Conservation (phyloP, 2,329 filamentous ascomycete species). For the Zarea fungicola region DNA sequence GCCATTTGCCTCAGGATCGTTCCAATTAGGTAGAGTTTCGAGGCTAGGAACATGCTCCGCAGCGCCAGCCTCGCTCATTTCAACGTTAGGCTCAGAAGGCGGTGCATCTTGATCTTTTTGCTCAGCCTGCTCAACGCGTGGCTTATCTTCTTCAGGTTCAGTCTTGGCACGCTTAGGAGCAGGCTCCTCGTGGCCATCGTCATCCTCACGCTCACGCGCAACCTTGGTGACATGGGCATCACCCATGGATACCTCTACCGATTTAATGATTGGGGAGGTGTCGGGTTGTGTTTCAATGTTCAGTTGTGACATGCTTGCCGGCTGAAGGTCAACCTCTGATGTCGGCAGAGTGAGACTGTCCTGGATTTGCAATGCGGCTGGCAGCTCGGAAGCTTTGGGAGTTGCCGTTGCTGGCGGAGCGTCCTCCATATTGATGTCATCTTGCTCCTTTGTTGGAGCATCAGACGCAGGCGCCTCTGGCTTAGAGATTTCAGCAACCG, state of each 20-base stretch:
- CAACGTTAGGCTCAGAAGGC: constrained; percentile 20
- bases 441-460: background rate
- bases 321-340: constrained; percentile 31
- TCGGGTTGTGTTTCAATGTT: constrained; percentile 32
- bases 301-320: constrained; percentile 34
- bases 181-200: constrained; percentile 55
- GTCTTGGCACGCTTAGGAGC: constrained; percentile 78
- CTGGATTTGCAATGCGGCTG: background rate
- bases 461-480: background rate
- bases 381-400: background rate
- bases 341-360: constrained; percentile 19
- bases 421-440: constrained; percentile 14
- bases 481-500: background rate
- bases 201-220: constrained; percentile 72
- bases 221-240: constrained; percentile 56
- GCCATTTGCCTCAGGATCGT: constrained; percentile 38
- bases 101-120: background rate
- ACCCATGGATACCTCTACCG: constrained; percentile 46
- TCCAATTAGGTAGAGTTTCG: constrained; percentile 33
- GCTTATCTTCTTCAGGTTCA: constrained; percentile 45
- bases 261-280: constrained; percentile 22
- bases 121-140: background rate
- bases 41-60: constrained; percentile 18
- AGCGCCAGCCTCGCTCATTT: constrained; percentile 5
- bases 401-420: background rate